These are phyloP conservation scores for Phanerochaete carnosa DNA, from an alignment of 768 basidiomycete genomes.

Conservation along the genomic window DNA sequence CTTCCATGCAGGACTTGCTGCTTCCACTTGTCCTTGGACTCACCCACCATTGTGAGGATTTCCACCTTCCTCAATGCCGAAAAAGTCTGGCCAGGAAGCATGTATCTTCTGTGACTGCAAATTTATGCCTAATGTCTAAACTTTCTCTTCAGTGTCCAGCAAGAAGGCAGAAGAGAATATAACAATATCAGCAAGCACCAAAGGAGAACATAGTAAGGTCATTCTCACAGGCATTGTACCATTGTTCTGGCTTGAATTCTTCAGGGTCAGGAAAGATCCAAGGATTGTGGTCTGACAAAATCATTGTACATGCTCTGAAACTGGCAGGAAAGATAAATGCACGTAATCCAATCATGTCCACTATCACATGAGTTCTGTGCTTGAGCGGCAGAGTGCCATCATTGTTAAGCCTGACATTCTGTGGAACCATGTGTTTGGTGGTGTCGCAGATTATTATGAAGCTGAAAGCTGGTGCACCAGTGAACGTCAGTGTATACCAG, in stretches of 20 bases:
- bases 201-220: conserved; percentile 8
- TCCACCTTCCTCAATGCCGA: conserved; percentile 6
- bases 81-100: conserved; percentile 7
- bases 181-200: conserved; percentile 2
- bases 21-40: conserved; percentile 6
- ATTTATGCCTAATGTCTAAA: conserved; percentile 1
- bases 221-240: conserved; percentile 4
- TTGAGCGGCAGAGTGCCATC: neutral
- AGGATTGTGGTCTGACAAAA: conserved; percentile 4
- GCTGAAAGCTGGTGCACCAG: neutral
- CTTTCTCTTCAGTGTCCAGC: neutral
- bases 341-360: neutral
- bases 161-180: neutral
- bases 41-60: neutral
- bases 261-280: conserved; percentile 9
- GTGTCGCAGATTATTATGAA: neutral
- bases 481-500: too few species aligned
- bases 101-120: conserved; percentile 1
- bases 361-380: neutral
- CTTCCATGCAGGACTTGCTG: neutral
- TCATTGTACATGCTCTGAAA: too few species aligned
- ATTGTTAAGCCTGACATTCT: neutral
- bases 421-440: neutral
- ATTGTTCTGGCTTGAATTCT: conserved; percentile 5
- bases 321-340: neutral